Evolutionary conservation across 768 basidiomycete genomes (phyloP).

Genomic region (Amanita muscaria): DNA sequence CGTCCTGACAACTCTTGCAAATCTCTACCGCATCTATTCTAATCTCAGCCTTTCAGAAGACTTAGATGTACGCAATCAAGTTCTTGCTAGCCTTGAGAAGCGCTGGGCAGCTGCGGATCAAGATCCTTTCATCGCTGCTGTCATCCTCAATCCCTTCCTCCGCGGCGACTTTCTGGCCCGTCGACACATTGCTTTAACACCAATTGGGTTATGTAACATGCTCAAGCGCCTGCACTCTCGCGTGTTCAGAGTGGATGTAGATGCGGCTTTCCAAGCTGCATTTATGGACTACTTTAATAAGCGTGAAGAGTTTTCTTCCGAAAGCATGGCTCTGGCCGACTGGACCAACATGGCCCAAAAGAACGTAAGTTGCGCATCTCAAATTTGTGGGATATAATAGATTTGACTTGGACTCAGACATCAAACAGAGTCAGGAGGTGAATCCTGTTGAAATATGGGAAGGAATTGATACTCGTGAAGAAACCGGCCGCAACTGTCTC

Average conservation of each 20-base stretch:
- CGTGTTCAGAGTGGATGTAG: conserved; percentile 2
- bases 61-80: conserved; percentile 4
- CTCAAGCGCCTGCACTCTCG: conserved; percentile 3
- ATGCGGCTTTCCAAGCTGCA: not conserved
- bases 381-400: not conserved
- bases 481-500: conserved; percentile 14
- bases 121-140: conserved; percentile 21
- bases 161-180: conserved; percentile 1
- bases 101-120: conserved; percentile 23
- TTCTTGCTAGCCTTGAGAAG: conserved; percentile 23
- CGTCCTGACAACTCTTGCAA: conserved; percentile 24
- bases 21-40: conserved; percentile 19
- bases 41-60: conserved; percentile 8
- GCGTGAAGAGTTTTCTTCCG: conserved; percentile 6
- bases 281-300: conserved; percentile 10
- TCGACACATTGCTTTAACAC: conserved; percentile 3
- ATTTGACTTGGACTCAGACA: not conserved
- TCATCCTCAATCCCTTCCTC: conserved; percentile 20
- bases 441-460: conserved; percentile 15
- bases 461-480: conserved; percentile 11
- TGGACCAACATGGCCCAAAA: conserved; percentile 2
- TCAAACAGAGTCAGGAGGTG: conserved; percentile 8
- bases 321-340: conserved; percentile 3
- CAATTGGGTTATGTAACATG: conserved; percentile 10
- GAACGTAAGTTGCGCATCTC: not conserved